Conservation (phyloP, 78 protist species). For the Dictyostelium capitatum region DNA sequence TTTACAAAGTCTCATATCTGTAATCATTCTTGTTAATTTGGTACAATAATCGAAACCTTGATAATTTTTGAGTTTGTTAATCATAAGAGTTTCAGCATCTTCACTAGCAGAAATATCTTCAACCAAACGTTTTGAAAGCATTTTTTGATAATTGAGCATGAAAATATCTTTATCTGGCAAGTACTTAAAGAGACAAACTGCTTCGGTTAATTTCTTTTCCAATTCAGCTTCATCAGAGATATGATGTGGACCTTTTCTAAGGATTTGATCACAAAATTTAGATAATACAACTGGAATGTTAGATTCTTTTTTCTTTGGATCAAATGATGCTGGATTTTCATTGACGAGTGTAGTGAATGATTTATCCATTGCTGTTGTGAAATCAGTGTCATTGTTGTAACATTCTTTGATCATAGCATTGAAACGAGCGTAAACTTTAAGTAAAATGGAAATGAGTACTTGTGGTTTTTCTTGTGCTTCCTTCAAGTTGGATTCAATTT, state of each 20-base stretch:
- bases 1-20: conserved; percentile 90
- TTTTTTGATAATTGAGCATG: conserved; percentile 82
- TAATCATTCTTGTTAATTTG: conserved; percentile 92
- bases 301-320: conserved; percentile 54
- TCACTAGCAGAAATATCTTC: conserved; percentile 81
- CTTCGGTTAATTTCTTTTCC: conserved; percentile 68
- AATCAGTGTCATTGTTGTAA: conserved; percentile 50
- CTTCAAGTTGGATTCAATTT: conserved; percentile 66
- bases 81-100: conserved; percentile 84
- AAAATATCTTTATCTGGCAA: conserved; percentile 86
- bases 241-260: conserved; percentile 78
- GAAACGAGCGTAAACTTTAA: conserved; percentile 62
- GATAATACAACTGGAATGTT: conserved; percentile 75
- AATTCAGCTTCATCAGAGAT: conserved; percentile 79
- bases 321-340: conserved; percentile 72
- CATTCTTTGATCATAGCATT: conserved; percentile 50
- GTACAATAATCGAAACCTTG: conserved; percentile 80
- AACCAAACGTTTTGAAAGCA: conserved; percentile 73
- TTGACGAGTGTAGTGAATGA: conserved; percentile 66
- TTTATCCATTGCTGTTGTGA: conserved; percentile 77
- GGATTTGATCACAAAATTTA: conserved; percentile 85
- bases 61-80: conserved; percentile 77
- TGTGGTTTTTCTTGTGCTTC: conserved; percentile 85
- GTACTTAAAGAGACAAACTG: conserved; percentile 81
- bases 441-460: conserved; percentile 48